A percentile compares a stretch with the other conserved stretches of the same genome.
These are phyloP conservation scores for Pseudogymnoascus sp. DNA, from an alignment of 2,329 filamentous ascomycete species.

Conservation along the genomic window DNA sequence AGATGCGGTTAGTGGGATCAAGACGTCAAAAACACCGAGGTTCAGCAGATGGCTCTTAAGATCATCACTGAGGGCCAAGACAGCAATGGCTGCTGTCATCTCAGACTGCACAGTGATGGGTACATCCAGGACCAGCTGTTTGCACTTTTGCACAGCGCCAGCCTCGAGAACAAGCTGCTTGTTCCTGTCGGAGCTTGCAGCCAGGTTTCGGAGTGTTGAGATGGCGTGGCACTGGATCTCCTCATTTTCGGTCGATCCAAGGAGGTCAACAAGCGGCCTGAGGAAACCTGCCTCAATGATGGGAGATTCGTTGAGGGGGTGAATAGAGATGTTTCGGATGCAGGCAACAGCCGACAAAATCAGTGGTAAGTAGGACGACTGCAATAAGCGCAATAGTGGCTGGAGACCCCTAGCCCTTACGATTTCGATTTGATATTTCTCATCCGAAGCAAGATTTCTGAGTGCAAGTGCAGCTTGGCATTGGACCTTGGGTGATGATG, in stretches of 20 bases:
- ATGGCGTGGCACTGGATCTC: slow-evolving; percentile 99
- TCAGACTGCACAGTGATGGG: slow-evolving; percentile 93
- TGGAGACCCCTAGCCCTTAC: slow-evolving; percentile 79
- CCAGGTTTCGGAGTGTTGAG: slow-evolving; percentile 88
- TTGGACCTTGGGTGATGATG: slow-evolving; percentile 92
- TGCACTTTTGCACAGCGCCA: slow-evolving; percentile 96
- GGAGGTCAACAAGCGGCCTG: slow-evolving; percentile 83
- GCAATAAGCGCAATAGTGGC: slow-evolving; percentile 78
- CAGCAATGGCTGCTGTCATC: slow-evolving; percentile 98
- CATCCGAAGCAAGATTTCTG: slow-evolving; percentile 91
- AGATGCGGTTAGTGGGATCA: slow-evolving; percentile 91
- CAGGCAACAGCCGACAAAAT: slow-evolving; percentile 96
- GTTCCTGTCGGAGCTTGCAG: slow-evolving; percentile 94
- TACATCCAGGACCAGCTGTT: slow-evolving; percentile 87
- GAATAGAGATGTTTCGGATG: slow-evolving; percentile 98
- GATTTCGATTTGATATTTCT: slow-evolving; percentile 98
- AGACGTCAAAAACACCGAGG: slow-evolving; percentile 88
- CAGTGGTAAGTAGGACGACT: slow-evolving; percentile 90
- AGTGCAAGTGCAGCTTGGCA: slow-evolving; percentile 93
- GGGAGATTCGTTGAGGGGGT: slow-evolving; percentile 93
- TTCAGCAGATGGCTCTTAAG: slow-evolving; percentile 86
- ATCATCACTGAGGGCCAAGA: slow-evolving; percentile 90
- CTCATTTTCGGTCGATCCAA: slow-evolving; percentile 94
- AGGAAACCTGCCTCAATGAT: slow-evolving; percentile 98
- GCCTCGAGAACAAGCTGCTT: slow-evolving; percentile 96